phyloP scores from a whole-genome alignment of 2,329 filamentous ascomycete species.

The Fusarium sp. region DNA sequence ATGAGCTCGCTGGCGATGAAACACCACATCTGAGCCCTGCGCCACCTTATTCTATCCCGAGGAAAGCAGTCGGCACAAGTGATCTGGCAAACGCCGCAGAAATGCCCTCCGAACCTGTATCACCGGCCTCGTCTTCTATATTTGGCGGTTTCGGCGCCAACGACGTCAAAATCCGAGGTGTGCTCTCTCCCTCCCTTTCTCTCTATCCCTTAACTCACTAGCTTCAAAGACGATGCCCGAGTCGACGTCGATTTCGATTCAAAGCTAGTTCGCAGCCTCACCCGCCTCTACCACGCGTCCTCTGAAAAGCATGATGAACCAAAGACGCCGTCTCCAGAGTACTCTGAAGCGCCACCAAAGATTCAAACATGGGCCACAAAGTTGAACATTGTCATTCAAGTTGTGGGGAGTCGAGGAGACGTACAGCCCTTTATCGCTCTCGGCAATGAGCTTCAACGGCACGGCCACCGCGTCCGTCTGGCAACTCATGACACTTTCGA shows the following conservation, averaged over 20 bases:
- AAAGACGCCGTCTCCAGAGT: neutral
- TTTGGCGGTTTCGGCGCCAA: fast-evolving
- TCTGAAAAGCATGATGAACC: neutral
- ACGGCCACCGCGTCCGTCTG: constrained; percentile 78
- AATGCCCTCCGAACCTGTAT: neutral
- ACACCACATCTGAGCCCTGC: neutral
- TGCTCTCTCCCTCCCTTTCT: neutral
- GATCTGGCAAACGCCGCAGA: neutral
- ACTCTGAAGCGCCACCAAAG: neutral
- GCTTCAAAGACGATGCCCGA: constrained; percentile 15
- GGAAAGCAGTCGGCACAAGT: neutral
- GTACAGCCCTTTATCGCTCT: constrained; percentile 82
- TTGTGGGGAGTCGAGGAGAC: constrained; percentile 81
- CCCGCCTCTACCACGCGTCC: constrained; percentile 14
- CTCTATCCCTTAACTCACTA: fast-evolving
- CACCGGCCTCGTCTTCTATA: neutral
- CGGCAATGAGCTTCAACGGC: constrained; percentile 74
- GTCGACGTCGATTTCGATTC: constrained; percentile 26
- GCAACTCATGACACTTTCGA: constrained; percentile 71
- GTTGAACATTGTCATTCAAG: constrained; percentile 81
- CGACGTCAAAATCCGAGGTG: neutral
- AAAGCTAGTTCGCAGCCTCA: constrained; percentile 23
- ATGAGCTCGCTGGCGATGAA: neutral
- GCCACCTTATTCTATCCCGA: neutral
- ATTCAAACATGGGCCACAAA: neutral